These are phyloP conservation scores for Prunus yedoensis DNA, from an alignment of 331 rosid species.

Conservation along the genomic window DNA sequence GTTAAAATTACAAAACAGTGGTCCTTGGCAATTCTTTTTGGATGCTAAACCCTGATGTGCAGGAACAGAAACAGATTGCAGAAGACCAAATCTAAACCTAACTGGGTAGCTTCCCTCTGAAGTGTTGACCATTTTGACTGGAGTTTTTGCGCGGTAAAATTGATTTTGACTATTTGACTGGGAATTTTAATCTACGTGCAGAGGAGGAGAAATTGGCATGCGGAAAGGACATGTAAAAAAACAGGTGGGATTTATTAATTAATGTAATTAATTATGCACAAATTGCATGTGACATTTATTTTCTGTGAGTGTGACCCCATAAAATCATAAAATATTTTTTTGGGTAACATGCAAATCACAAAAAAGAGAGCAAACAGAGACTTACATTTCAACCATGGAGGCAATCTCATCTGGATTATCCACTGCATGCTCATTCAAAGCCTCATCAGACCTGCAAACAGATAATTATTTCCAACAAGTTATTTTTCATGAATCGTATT, in stretches of 20 bases:
- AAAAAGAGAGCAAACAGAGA: constrained; percentile 19
- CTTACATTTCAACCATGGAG: constrained; percentile 73
- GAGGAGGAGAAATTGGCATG: neutral
- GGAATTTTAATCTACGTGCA: neutral
- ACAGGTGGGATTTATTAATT: neutral
- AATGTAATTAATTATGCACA: neutral
- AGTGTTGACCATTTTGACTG: constrained; percentile 4
- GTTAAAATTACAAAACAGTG: constrained; percentile 9
- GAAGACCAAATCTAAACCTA: neutral
- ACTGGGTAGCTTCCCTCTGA: neutral
- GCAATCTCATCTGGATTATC: constrained; percentile 86
- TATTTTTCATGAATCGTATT: neutral
- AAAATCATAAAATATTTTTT: neutral
- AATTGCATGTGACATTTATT: constrained; percentile 32
- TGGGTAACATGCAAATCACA: neutral
- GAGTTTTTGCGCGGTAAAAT: neutral
- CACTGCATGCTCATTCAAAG: constrained; percentile 64
- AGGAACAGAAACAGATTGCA: neutral
- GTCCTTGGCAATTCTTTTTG: neutral
- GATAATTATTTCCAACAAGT: neutral
- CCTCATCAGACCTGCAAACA: constrained; percentile 45
- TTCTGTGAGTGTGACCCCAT: constrained; percentile 15
- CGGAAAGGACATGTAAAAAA: constrained; percentile 7
- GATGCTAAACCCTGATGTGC: neutral
- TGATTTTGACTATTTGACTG: neutral